Base-by-base conservation (phyloP, 495 filamentous ascomycete genomes). In the Aspergillus avenaceus region DNA sequence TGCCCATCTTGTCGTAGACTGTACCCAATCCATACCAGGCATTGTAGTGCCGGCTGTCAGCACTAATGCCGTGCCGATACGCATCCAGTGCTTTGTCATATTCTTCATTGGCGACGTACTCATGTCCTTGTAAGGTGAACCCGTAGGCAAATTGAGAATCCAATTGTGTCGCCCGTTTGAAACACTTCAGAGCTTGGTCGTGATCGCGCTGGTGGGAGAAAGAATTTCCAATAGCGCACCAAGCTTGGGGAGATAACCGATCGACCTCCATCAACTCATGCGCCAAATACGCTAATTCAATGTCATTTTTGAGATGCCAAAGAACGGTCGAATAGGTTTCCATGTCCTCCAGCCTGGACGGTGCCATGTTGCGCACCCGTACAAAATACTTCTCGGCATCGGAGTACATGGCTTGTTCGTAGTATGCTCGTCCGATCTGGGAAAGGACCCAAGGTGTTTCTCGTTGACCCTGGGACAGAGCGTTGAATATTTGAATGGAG, bases 311-410 rank as follows among this genome's bases (percentile, higher is more conserved):
- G 52, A 96, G 73, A 63, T 95, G 89, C 93, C 93, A 98, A 7
- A 98, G 81, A n/a, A 92, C 83, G 11, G 95, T 97, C 3, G 92
- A 97, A 65, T 93, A 98, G 18, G 96, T 84, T 60, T 98, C 93
- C 91, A 97, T 96, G 59, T 96, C 91, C 55, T 91, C 86, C 40
- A 91, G 74, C 16, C 87, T 82, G 4, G 87, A 85, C 6, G 90
- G 91, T 21, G 87, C 83, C 40, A 91, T 71, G 29, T 81, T 74
- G 50, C 86, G 85, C 26, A 97, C 78, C 36, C 84, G 80, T 31
- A 81, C 70, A 65, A 95, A 98, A 56, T 82, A 83, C 57, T 87
- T 90, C 58, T 95, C 91, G 5, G 93, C 89, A 41, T 95, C 88
- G 1, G 73, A 66, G 58, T 96, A 96, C 61, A 84, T 77, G 1